These are phyloP conservation scores for Brettanomyces nanus DNA, from an alignment of 805 yeast genomes.

Conservation along the genomic window DNA sequence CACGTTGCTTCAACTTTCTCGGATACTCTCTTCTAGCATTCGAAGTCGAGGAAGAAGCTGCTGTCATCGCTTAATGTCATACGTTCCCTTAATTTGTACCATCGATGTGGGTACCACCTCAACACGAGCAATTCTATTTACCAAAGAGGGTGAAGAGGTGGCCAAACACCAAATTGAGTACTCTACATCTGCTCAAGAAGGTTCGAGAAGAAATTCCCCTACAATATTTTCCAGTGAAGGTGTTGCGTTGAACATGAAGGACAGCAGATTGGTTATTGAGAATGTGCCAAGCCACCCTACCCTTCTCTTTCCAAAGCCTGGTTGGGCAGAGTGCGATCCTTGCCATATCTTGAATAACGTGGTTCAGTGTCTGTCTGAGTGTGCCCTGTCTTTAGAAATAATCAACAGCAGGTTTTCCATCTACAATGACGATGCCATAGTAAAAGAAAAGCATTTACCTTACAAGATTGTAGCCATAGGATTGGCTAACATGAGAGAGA, in stretches of 20 bases:
- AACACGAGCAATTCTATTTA: slow-evolving; percentile 78
- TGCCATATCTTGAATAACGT: slow-evolving; percentile 73
- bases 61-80: slow-evolving; percentile 5
- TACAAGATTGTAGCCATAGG: slow-evolving; percentile 71
- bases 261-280: slow-evolving; percentile 55
- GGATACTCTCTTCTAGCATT: no score
- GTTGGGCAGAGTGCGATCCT: slow-evolving; percentile 95
- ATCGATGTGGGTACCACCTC: slow-evolving; percentile 91
- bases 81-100: slow-evolving; percentile 47
- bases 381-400: slow-evolving; percentile 47
- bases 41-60: background rate
- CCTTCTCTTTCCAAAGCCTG: slow-evolving; percentile 69
- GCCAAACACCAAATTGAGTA: slow-evolving; percentile 89
- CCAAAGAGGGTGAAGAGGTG: slow-evolving; percentile 63
- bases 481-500: slow-evolving; percentile 93
- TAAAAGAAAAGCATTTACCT: slow-evolving; percentile 12
- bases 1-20: no score
- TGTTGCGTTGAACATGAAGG: slow-evolving; percentile 45
- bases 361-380: slow-evolving; percentile 66
- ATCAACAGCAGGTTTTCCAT: slow-evolving; percentile 47
- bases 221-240: slow-evolving; percentile 72
- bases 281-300: slow-evolving; percentile 53
- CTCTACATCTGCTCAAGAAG: slow-evolving; percentile 58
- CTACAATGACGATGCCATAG: slow-evolving; percentile 23
- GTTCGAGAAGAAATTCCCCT: slow-evolving; percentile 27